A percentile compares a stretch with the other conserved stretches of the same genome.
Evolutionary conservation across 352 stramenopile species (phyloP).

Genomic region (Globisporangium spiculum): DNA sequence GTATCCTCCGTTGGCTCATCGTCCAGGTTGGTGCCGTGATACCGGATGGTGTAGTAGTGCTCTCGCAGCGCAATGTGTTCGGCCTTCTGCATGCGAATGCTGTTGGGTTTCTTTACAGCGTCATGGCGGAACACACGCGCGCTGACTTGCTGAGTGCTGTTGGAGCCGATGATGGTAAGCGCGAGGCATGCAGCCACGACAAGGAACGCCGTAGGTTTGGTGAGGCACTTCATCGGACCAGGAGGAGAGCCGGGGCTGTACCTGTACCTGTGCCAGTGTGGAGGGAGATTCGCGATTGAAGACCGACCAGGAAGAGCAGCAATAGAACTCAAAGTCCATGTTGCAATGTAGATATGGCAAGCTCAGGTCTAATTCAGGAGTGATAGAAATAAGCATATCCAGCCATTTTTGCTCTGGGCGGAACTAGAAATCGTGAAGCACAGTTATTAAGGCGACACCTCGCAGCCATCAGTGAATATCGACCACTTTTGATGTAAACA

Average conservation of each 20-base stretch:
- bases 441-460: too few species aligned
- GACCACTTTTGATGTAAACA: background rate
- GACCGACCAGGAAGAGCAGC: background rate
- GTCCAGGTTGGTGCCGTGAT: background rate
- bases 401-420: background rate
- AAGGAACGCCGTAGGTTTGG: background rate
- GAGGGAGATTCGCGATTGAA: background rate
- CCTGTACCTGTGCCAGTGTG: background rate
- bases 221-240: conserved; percentile 2
- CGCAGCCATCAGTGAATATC: background rate
- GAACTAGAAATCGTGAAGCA: background rate
- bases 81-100: background rate
- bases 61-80: conserved; percentile 1
- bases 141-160: background rate
- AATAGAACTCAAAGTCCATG: background rate
- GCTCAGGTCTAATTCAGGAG: background rate
- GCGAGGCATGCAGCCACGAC: background rate
- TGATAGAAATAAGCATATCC: background rate
- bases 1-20: background rate
- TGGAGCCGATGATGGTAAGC: background rate
- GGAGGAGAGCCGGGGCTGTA: background rate
- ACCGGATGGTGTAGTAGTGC: conserved; percentile 5
- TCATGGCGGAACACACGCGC: conserved; percentile 5
- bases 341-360: background rate
- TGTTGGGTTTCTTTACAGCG: background rate